Evolutionary conservation across 306 rosid species (phyloP).

Genomic region (Vigna radiata): DNA sequence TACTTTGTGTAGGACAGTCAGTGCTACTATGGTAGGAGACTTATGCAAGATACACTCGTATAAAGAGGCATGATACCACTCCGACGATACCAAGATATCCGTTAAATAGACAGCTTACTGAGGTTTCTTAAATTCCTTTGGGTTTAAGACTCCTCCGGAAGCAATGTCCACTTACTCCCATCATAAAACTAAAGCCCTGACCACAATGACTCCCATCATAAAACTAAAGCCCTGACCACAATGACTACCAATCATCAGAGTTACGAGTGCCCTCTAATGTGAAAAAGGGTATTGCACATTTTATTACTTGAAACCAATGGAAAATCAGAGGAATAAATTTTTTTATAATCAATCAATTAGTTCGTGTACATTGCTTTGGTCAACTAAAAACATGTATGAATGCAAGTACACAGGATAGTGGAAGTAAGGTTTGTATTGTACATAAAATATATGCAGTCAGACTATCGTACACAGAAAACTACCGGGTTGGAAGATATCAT

Average conservation of each 20-base stretch:
- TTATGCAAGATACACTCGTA: neutral
- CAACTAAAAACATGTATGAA: conserved; percentile 13
- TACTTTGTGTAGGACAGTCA: too few relatives aligned
- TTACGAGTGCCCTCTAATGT: neutral
- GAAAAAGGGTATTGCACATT: neutral
- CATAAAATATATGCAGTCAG: conserved; percentile 32
- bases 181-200: too few relatives aligned
- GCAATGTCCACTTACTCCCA: neutral
- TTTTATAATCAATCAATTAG: conserved; percentile 33
- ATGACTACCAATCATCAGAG: neutral
- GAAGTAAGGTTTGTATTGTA: conserved; percentile 46
- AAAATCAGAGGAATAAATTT: conserved; percentile 34
- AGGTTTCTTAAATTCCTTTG: neutral
- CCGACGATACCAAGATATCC: neutral
- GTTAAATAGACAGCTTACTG: neutral
- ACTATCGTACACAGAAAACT: conserved; percentile 46
- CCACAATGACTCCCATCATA: neutral
- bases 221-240: neutral
- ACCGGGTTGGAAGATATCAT: conserved; percentile 49
- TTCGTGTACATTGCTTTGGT: conserved; percentile 29
- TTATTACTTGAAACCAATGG: neutral
- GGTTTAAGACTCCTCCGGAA: too few relatives aligned
- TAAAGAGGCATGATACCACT: neutral
- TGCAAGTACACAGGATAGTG: conserved; percentile 9
- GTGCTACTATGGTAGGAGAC: neutral